These are phyloP conservation scores for Aspergillus udagawae DNA, from an alignment of 2,329 filamentous ascomycete species.

Conservation along the genomic window DNA sequence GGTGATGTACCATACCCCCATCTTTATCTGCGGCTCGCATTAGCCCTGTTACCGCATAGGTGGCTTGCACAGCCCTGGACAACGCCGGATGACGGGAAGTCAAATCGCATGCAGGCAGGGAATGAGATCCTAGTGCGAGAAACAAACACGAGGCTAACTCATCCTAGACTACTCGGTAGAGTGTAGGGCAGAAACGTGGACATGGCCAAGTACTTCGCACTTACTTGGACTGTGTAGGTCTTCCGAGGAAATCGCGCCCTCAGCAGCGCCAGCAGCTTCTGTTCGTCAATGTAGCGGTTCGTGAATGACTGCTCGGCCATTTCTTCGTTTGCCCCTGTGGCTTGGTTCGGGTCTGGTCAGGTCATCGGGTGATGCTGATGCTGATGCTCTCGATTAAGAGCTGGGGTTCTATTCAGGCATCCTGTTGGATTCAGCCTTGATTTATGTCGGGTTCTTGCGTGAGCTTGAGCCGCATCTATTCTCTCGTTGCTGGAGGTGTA, in stretches of 20 bases:
- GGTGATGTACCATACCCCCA: constrained; percentile 1
- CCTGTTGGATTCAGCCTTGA: background rate
- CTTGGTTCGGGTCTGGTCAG: background rate
- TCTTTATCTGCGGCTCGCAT: background rate
- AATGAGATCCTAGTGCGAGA: no score
- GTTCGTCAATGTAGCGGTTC: constrained; percentile 2
- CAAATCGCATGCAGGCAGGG: background rate
- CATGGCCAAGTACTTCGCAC: background rate
- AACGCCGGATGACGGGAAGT: background rate
- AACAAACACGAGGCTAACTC: background rate
- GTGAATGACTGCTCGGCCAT: constrained; percentile 1
- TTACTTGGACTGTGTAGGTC: constrained; percentile 1
- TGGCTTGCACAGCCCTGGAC: no score
- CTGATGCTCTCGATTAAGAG: background rate
- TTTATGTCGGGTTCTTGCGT: background rate
- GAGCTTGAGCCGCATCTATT: background rate
- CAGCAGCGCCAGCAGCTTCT: constrained; percentile 1
- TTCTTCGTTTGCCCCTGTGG: background rate
- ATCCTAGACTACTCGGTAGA: no score
- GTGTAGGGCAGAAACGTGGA: no score
- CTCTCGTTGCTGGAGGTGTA: background rate
- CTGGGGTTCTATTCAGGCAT: background rate
- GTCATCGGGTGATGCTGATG: background rate
- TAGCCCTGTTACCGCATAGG: background rate
- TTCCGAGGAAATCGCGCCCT: constrained; percentile 1